phyloP scores from a whole-genome alignment of 176 grass and related monocot species.

The Triticum timopheevii region DNA sequence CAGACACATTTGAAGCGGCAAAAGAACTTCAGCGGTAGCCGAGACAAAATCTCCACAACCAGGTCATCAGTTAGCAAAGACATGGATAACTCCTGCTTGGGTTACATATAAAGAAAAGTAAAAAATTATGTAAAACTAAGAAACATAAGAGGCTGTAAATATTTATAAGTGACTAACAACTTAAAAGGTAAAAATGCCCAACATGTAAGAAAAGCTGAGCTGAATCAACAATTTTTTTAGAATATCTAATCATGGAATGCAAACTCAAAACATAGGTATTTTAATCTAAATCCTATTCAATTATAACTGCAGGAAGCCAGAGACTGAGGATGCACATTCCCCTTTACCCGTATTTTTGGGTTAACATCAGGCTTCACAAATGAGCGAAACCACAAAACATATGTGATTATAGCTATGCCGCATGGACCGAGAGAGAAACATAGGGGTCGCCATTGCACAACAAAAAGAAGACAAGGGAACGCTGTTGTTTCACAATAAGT shows the following conservation, averaged over 20 bases:
- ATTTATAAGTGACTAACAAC: not conserved
- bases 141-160: not conserved
- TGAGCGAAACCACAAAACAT: not conserved
- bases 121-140: not conserved
- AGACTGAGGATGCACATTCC: not conserved
- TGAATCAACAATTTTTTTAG: not conserved
- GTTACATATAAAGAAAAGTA: not conserved
- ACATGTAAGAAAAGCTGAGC: not conserved
- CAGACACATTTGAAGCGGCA: conserved; percentile 29
- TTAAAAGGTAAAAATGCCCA: not conserved
- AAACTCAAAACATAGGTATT: not conserved
- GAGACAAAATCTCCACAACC: conserved; percentile 30
- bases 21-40: conserved; percentile 35
- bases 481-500: too few species aligned
- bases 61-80: conserved; percentile 22
- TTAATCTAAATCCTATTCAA: not conserved
- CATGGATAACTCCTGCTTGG: not conserved
- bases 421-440: too few species aligned
- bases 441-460: too few species aligned
- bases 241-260: not conserved
- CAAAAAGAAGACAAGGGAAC: not conserved
- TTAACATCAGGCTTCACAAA: not conserved
- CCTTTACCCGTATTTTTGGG: not conserved
- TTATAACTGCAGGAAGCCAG: not conserved
- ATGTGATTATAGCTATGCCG: not conserved